Percentiles rank a stretch among this genome's conserved stretches.
Evolutionary conservation across 805 yeast species (phyloP).

Genomic region (Zygosaccharomyces kombuchaensis): DNA sequence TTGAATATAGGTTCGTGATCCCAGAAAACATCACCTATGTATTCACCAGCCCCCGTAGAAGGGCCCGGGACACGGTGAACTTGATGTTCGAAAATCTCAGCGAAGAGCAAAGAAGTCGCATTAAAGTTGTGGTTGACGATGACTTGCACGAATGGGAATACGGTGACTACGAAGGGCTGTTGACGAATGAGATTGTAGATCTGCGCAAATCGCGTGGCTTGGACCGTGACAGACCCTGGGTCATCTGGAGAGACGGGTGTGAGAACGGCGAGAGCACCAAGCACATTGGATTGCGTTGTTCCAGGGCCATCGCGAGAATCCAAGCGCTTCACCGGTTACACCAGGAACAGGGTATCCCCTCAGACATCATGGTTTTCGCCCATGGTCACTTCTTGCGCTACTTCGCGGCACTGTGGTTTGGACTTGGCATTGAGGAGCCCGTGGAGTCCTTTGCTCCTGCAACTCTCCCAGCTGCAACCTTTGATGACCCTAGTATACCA

Average conservation of each 20-base stretch:
- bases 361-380: conserved; percentile 80
- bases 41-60: conserved; percentile 72
- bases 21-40: conserved; percentile 60
- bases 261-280: conserved; percentile 76
- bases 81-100: conserved; percentile 52
- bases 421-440: conserved; percentile 31
- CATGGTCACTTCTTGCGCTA: conserved; percentile 93
- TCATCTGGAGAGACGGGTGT: conserved; percentile 90
- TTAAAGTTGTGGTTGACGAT: conserved; percentile 50
- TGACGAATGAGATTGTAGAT: conserved; percentile 60
- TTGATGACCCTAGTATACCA: conserved; percentile 34
- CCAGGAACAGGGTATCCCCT: conserved; percentile 45
- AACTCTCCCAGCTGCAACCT: conserved; percentile 14
- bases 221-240: conserved; percentile 53
- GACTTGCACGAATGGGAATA: conserved; percentile 93
- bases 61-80: conserved; percentile 74
- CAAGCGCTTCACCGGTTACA: conserved; percentile 55
- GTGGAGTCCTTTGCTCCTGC: neutral
- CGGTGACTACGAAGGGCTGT: conserved; percentile 89
- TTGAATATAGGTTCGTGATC: conserved; percentile 54
- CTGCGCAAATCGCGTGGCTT: conserved; percentile 59
- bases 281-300: conserved; percentile 68
- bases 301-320: conserved; percentile 61
- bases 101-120: conserved; percentile 39
- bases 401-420: conserved; percentile 84